Percentiles rank a stretch among this genome's conserved stretches.
These are phyloP conservation scores for Galeopsis tetrahit DNA, from an alignment of 257 asterid species.

Conservation along the genomic window DNA sequence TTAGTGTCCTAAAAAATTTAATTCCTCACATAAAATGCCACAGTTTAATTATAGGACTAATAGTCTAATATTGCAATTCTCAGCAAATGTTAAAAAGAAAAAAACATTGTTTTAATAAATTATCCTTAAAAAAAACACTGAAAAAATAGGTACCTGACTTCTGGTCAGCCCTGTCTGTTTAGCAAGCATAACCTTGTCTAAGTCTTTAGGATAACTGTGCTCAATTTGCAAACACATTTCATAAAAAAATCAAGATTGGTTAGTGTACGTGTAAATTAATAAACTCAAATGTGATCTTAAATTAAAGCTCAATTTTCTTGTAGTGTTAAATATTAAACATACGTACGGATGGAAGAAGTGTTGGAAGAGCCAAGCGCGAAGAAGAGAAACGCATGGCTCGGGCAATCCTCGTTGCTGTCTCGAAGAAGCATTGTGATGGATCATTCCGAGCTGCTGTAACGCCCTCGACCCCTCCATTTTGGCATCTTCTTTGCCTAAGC, in stretches of 20 bases:
- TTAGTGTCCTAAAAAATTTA: too few species aligned
- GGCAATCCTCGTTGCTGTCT: slow-evolving; percentile 64
- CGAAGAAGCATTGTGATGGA: not conserved
- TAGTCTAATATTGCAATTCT: too few species aligned
- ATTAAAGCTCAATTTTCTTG: too few species aligned
- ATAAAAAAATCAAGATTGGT: not conserved
- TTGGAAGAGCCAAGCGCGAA: slow-evolving; percentile 90
- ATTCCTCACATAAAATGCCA: too few species aligned
- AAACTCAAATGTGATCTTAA: too few species aligned
- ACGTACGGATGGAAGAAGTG: slow-evolving; percentile 91
- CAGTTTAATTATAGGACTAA: not conserved
- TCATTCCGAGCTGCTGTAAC: not conserved
- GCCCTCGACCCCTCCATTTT: too few species aligned
- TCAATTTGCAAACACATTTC: not conserved
- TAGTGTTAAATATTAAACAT: not conserved
- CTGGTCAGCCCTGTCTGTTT: slow-evolving; percentile 94
- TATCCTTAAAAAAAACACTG: too few species aligned
- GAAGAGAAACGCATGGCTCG: slow-evolving; percentile 79
- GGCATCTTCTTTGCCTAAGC: not conserved
- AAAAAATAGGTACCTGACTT: slow-evolving; percentile 63
- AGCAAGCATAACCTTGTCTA: slow-evolving; percentile 88
- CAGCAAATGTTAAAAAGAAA: too few species aligned
- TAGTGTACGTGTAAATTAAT: too few species aligned
- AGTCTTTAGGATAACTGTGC: slow-evolving; percentile 83
- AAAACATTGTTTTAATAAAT: too few species aligned